A percentile compares a stretch with the other conserved stretches of the same genome.
Conservation (phyloP, 495 filamentous ascomycete genomes). For the Penicillium roqueforti region DNA sequence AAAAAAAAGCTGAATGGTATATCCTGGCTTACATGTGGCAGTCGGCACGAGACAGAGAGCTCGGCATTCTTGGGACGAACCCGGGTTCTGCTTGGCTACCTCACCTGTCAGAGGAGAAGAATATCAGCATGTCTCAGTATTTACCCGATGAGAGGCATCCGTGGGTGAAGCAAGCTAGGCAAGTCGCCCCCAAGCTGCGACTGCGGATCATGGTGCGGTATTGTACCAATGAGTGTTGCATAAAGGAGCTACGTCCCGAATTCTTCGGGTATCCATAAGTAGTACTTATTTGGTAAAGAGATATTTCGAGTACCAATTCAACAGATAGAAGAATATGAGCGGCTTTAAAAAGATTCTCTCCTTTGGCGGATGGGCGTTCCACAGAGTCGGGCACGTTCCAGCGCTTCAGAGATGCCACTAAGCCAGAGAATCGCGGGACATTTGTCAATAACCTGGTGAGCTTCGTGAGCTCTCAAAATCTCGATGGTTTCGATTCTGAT, state of each 20-base stretch:
- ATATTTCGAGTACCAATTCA: too few species aligned
- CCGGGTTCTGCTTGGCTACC: neutral
- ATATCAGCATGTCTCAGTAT: neutral
- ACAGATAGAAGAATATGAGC: too few species aligned
- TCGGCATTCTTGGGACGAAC: neutral
- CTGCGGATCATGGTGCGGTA: slow-evolving; percentile 1
- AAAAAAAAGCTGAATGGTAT: slow-evolving; percentile 1
- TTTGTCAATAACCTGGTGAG: too few species aligned
- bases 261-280: too few species aligned
- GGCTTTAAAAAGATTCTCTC: too few species aligned
- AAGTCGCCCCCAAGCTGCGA: neutral
- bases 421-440: too few species aligned
- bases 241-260: neutral
- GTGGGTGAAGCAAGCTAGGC: neutral
- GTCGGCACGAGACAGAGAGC: slow-evolving; percentile 1
- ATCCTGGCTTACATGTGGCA: slow-evolving; percentile 1
- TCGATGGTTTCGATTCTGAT: too few species aligned
- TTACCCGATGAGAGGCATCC: neutral
- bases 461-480: too few species aligned
- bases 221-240: slow-evolving; percentile 2
- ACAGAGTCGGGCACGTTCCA: too few species aligned
- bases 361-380: too few species aligned
- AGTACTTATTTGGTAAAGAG: too few species aligned
- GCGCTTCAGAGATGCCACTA: too few species aligned
- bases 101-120: neutral